Conservation (phyloP, 805 yeast genomes). For the Schizosaccharomyces cryophilus region DNA sequence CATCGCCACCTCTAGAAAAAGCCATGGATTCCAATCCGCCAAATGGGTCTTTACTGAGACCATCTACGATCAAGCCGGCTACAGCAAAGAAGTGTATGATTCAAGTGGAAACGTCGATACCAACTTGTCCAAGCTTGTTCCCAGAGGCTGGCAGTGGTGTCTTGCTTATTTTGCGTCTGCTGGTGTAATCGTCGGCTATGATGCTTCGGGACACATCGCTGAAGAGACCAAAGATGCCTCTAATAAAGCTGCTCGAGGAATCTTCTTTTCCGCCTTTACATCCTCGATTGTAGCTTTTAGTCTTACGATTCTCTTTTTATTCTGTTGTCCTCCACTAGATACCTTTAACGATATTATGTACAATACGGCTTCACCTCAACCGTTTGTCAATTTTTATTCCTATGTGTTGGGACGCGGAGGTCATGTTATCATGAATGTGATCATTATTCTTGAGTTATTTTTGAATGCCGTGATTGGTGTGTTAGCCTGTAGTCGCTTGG, state of each 20-base stretch:
- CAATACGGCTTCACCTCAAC: constrained; percentile 8
- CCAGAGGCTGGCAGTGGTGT: constrained; percentile 10
- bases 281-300: constrained; percentile 6
- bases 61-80: not conserved
- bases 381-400: constrained; percentile 9
- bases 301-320: constrained; percentile 7
- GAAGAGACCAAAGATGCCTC: constrained; percentile 10
- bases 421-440: constrained; percentile 8
- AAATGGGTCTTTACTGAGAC: constrained; percentile 7
- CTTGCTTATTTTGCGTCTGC: constrained; percentile 8
- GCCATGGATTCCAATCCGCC: constrained; percentile 9
- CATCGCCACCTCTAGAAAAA: constrained; percentile 8
- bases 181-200: constrained; percentile 9
- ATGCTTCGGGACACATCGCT: constrained; percentile 11
- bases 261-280: constrained; percentile 8
- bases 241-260: constrained; percentile 8
- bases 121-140: constrained; percentile 7
- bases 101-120: not conserved
- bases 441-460: constrained; percentile 5
- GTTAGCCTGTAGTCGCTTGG: constrained; percentile 10
- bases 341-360: constrained; percentile 5
- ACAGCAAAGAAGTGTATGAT: not conserved
- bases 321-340: constrained; percentile 8
- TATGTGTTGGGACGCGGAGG: constrained; percentile 9
- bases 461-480: constrained; percentile 7